These are phyloP conservation scores for Podaxis sp. DNA, from an alignment of 768 basidiomycete genomes.

Conservation along the genomic window DNA sequence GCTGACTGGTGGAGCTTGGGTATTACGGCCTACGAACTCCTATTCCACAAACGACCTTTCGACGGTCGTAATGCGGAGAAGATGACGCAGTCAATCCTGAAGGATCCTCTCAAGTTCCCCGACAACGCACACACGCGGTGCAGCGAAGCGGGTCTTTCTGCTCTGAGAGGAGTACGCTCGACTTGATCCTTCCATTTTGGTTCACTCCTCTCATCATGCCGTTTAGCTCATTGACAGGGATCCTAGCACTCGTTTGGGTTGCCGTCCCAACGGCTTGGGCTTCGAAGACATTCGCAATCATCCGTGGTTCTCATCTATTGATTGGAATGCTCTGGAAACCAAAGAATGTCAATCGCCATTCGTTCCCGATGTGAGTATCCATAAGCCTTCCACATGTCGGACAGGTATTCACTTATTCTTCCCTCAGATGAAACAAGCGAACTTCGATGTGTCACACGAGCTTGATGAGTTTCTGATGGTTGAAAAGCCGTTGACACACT, in stretches of 20 bases:
- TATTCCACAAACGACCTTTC: conserved; percentile 81
- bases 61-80: conserved; percentile 86
- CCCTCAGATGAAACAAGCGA: conserved; percentile 86
- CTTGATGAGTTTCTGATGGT: conserved; percentile 96
- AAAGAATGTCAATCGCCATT: conserved; percentile 79
- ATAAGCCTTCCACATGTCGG: conserved; percentile 1
- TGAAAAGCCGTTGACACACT: conserved; percentile 94
- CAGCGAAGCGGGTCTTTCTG: conserved; percentile 62
- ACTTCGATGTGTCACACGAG: conserved; percentile 97
- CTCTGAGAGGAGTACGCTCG: conserved; percentile 58
- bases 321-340: conserved; percentile 75
- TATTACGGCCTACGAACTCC: conserved; percentile 84
- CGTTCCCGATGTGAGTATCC: conserved; percentile 79
- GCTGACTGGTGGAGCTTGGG: conserved; percentile 98
- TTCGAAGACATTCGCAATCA: conserved; percentile 76
- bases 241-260: conserved; percentile 74
- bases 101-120: conserved; percentile 76
- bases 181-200: neutral
- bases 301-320: conserved; percentile 78
- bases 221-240: conserved; percentile 82
- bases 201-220: conserved; percentile 16
- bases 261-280: conserved; percentile 62
- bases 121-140: conserved; percentile 57
- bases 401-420: conserved; percentile 4
- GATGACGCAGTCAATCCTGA: conserved; percentile 82